Percentiles rank a stretch among this genome's conserved stretches.
Conservation (phyloP, 768 basidiomycete genomes). For the Mycena capillaripes region DNA sequence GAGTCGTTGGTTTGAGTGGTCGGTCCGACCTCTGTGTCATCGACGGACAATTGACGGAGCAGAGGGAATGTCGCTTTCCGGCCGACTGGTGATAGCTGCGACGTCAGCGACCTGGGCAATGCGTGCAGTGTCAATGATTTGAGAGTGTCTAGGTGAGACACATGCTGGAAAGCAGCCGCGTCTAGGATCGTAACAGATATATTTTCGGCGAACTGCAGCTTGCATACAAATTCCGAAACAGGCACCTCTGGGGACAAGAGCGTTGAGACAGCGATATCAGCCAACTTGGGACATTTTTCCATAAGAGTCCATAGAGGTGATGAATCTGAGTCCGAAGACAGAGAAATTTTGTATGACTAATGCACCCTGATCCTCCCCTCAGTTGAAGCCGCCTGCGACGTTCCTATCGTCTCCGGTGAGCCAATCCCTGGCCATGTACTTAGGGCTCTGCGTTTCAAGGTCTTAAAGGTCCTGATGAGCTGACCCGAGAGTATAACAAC, state of each 20-base stretch:
- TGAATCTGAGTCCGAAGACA: not conserved
- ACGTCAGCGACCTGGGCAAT: not conserved
- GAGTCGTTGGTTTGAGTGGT: too few relatives aligned
- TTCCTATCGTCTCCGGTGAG: too few relatives aligned
- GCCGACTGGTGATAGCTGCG: too few relatives aligned
- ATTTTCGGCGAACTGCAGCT: not conserved
- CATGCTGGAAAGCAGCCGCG: not conserved
- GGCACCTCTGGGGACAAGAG: too few relatives aligned
- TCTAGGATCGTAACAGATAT: not conserved
- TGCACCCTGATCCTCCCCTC: too few relatives aligned
- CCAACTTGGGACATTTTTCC: not conserved
- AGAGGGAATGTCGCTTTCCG: not conserved
- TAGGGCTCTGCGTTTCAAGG: too few relatives aligned
- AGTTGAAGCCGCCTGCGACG: too few relatives aligned
- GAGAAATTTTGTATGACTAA: not conserved
- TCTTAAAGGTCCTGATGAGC: too few relatives aligned
- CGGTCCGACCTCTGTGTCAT: not conserved
- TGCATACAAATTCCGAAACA: not conserved
- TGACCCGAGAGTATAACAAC: too few relatives aligned
- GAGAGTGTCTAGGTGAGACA: not conserved
- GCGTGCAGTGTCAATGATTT: not conserved
- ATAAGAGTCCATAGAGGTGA: not conserved
- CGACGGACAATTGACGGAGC: not conserved
- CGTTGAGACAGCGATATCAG: not conserved
- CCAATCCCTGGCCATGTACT: too few relatives aligned